Percentiles rank a stretch among this genome's conserved stretches.
Evolutionary conservation across 108 stramenopile species (phyloP).

Genomic region (Skeletonema menzelii): DNA sequence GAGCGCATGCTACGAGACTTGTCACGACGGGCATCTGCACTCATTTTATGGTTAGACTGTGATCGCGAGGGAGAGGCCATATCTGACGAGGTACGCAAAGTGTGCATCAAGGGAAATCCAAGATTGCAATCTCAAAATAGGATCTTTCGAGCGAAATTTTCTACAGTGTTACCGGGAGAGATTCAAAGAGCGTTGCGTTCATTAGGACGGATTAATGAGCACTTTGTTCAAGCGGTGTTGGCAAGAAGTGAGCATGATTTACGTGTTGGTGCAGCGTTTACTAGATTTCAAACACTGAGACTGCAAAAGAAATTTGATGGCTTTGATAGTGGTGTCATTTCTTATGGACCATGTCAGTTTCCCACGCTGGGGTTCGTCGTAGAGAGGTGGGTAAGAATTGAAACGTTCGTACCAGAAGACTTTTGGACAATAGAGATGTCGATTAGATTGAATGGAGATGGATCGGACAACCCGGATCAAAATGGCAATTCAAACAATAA

Average conservation of each 20-base stretch:
- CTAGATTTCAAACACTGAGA: constrained; percentile 96
- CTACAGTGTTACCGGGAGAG: constrained; percentile 87
- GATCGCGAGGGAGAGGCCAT: constrained; percentile 98
- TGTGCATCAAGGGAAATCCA: constrained; percentile 70
- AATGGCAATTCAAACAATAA: constrained; percentile 26
- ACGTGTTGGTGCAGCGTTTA: constrained; percentile 96
- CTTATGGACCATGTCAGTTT: constrained; percentile 99
- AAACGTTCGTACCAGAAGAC: constrained; percentile 90
- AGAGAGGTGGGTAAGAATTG: constrained; percentile 92
- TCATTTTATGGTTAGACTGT: constrained; percentile 98
- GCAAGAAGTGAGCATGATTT: constrained; percentile 94
- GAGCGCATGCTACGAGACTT: constrained; percentile 62
- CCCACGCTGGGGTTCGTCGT: constrained; percentile 99
- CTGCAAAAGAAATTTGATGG: constrained; percentile 89
- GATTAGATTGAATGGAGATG: constrained; percentile 48
- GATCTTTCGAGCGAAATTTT: constrained; percentile 90
- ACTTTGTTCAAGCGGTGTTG: constrained; percentile 86
- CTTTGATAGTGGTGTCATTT: constrained; percentile 68
- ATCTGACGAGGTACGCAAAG: constrained; percentile 89
- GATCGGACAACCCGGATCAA: constrained; percentile 19
- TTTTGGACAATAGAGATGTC: constrained; percentile 92
- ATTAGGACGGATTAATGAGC: constrained; percentile 73
- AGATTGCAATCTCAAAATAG: constrained; percentile 40
- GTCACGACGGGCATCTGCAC: constrained; percentile 55
- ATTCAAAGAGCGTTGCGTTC: constrained; percentile 79